Conservation (phyloP, 495 filamentous ascomycete genomes). For the Tuber brumale region DNA sequence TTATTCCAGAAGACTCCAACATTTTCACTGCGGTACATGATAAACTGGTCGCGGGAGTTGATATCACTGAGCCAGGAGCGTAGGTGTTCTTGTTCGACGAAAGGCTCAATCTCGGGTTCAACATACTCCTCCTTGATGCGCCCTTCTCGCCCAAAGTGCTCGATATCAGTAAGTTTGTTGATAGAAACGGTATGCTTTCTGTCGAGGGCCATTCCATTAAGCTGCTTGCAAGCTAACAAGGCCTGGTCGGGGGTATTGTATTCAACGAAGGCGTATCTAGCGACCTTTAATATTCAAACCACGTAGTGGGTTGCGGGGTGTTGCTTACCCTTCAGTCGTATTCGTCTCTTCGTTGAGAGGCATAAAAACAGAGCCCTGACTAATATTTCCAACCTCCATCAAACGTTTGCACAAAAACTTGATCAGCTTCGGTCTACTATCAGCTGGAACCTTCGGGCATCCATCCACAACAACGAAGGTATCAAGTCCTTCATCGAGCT, state of each 20-base stretch:
- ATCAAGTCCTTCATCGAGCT: conserved; percentile 89
- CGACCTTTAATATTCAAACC: conserved; percentile 21
- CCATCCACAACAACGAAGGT: conserved; percentile 94
- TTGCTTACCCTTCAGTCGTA: conserved; percentile 71
- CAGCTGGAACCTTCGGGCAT: conserved; percentile 74
- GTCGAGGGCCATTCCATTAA: conserved; percentile 78
- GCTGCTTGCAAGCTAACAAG: conserved; percentile 72
- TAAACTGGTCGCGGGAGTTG: conserved; percentile 85
- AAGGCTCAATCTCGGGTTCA: conserved; percentile 67
- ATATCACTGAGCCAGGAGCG: conserved; percentile 84
- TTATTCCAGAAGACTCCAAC: conserved; percentile 98
- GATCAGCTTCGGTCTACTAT: conserved; percentile 78
- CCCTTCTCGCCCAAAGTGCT: conserved; percentile 89
- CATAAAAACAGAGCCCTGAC: conserved; percentile 87
- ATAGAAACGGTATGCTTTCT: conserved; percentile 90
- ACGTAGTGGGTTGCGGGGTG: conserved; percentile 1
- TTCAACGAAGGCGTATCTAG: conserved; percentile 89
- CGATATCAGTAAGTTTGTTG: conserved; percentile 97
- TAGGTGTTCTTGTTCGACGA: conserved; percentile 87
- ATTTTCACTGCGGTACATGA: conserved; percentile 79
- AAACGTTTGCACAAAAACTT: conserved; percentile 93
- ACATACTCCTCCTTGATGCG: conserved; percentile 84
- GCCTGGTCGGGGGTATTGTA: conserved; percentile 90
- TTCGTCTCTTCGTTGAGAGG: conserved; percentile 68
- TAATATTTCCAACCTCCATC: conserved; percentile 70